These are phyloP conservation scores for Oleoguttula mirabilis DNA, from an alignment of 495 filamentous ascomycete species.

Conservation along the genomic window DNA sequence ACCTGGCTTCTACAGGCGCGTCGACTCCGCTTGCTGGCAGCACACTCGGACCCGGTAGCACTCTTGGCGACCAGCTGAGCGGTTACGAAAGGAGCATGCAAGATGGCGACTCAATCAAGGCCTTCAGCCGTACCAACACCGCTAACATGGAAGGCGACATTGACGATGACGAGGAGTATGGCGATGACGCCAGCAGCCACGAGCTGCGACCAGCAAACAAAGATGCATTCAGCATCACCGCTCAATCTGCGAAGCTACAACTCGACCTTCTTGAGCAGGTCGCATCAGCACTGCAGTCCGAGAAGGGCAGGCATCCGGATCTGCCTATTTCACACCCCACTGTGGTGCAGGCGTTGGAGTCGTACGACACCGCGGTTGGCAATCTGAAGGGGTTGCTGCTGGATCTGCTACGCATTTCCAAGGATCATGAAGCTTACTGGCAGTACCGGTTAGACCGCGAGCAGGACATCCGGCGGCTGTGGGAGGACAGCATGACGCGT, in stretches of 20 bases:
- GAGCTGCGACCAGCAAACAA: slow-evolving; percentile 61
- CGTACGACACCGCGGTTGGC: slow-evolving; percentile 79
- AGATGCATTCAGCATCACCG: slow-evolving; percentile 90
- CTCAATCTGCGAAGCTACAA: slow-evolving; percentile 86
- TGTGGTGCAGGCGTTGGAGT: slow-evolving; percentile 63
- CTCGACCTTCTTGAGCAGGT: slow-evolving; percentile 79
- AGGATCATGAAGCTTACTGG: slow-evolving; percentile 92
- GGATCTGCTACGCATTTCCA: slow-evolving; percentile 78
- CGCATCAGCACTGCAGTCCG: slow-evolving; percentile 63
- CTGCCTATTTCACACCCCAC: slow-evolving; percentile 61
- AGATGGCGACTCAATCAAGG: slow-evolving; percentile 37
- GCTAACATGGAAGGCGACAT: slow-evolving; percentile 40
- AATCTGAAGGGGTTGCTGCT: slow-evolving; percentile 78
- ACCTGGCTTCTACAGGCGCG: slow-evolving; percentile 39
- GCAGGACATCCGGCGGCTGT: slow-evolving; percentile 75
- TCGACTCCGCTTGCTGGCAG: slow-evolving; percentile 30
- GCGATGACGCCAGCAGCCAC: slow-evolving; percentile 69
- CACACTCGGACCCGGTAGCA: slow-evolving; percentile 28
- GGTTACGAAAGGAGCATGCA: slow-evolving; percentile 47
- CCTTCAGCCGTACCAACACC: slow-evolving; percentile 12
- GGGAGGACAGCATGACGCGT: slow-evolving; percentile 97
- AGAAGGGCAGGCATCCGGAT: slow-evolving; percentile 55
- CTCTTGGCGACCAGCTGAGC: slow-evolving; percentile 41
- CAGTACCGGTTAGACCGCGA: slow-evolving; percentile 87
- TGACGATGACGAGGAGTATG: slow-evolving; percentile 67